Evolutionary conservation across 2,329 filamentous ascomycete genomes (phyloP).

Genomic region (Cytospora paraplurivora): DNA sequence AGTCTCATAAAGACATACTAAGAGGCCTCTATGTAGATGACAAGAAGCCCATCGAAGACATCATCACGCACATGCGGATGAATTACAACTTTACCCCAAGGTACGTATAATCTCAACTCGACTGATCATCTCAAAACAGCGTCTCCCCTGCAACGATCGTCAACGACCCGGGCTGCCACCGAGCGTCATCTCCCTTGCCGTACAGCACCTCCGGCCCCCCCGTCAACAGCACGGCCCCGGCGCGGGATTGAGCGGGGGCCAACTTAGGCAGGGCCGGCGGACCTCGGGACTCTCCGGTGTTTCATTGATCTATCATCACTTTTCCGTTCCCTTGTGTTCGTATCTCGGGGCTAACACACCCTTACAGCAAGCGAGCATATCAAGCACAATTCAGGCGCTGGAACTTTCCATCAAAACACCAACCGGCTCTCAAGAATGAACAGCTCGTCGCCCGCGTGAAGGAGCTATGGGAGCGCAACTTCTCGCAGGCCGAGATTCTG

Average conservation of each 20-base stretch:
- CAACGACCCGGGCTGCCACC: conserved; percentile 17
- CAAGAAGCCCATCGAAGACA: conserved; percentile 70
- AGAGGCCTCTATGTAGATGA: conserved; percentile 74
- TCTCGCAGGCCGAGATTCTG: conserved; percentile 73
- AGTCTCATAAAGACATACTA: conserved; percentile 46
- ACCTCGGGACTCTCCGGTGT: background rate
- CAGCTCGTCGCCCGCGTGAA: conserved; percentile 68
- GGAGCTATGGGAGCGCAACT: conserved; percentile 77
- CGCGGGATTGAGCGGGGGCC: background rate
- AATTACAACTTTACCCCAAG: conserved; percentile 70
- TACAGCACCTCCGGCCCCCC: conserved; percentile 4
- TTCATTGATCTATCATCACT: background rate
- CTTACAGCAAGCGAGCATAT: conserved; percentile 69
- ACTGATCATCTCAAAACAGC: background rate
- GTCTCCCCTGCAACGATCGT: background rate
- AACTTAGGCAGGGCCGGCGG: too few species aligned
- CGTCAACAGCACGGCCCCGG: conserved; percentile 4
- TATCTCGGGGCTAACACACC: background rate
- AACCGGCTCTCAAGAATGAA: conserved; percentile 70
- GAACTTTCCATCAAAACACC: conserved; percentile 76
- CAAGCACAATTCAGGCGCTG: conserved; percentile 77
- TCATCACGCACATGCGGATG: conserved; percentile 70
- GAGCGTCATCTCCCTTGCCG: conserved; percentile 24
- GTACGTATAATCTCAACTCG: conserved; percentile 50
- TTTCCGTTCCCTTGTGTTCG: background rate